phyloP scores from a whole-genome alignment of 371 early-diverging fungal species.

The Syncephalastrum contaminatum region DNA sequence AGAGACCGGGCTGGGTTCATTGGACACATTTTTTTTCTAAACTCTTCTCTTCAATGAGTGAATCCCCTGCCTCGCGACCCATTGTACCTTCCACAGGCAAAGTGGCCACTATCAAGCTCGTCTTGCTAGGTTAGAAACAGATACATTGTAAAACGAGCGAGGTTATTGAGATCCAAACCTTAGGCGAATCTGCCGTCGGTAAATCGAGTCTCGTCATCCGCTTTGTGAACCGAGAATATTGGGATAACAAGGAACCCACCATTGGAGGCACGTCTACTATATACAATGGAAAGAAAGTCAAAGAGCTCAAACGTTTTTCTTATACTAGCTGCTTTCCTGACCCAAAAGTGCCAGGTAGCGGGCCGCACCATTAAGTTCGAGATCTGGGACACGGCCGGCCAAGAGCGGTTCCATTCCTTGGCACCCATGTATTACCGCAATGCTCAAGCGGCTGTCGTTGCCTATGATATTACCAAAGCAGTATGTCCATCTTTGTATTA shows the following conservation, averaged over 20 bases:
- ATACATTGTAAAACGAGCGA: neutral
- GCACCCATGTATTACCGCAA: constrained; percentile 99
- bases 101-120: constrained; percentile 22
- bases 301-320: neutral
- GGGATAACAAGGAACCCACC: constrained; percentile 95
- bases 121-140: constrained; percentile 17
- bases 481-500: constrained; percentile 36
- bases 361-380: constrained; percentile 78
- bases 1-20: too few species aligned
- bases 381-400: constrained; percentile 96
- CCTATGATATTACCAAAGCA: constrained; percentile 93
- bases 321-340: constrained; percentile 75
- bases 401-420: constrained; percentile 89
- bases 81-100: constrained; percentile 9
- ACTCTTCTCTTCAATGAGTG: neutral
- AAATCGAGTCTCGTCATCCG: constrained; percentile 83
- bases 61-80: constrained; percentile 11
- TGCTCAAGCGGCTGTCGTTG: constrained; percentile 94
- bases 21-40: too few species aligned
- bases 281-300: neutral
- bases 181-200: constrained; percentile 88
- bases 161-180: neutral
- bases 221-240: constrained; percentile 93
- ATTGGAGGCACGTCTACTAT: constrained; percentile 76
- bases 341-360: constrained; percentile 68